phyloP scores from a whole-genome alignment of 78 protist genomes.

The Tieghemostelium lacteum region DNA sequence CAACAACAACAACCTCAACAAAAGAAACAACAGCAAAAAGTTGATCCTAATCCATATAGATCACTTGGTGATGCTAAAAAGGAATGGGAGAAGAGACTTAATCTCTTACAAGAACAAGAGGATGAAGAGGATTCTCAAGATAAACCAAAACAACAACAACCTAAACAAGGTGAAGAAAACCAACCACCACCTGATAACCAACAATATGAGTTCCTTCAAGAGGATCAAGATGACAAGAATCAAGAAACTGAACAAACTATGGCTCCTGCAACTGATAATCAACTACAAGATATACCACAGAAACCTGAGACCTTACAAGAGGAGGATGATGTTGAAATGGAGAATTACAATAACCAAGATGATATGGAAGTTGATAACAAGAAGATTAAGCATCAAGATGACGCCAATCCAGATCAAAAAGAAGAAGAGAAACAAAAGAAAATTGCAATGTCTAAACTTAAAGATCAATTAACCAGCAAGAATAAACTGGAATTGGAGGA shows the following conservation, averaged over 20 bases:
- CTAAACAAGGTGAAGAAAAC: conserved; percentile 11
- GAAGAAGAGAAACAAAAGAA: conserved; percentile 61
- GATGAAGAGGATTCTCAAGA: conserved; percentile 74
- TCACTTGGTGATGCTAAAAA: conserved; percentile 72
- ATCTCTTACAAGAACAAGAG: conserved; percentile 33
- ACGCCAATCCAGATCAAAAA: conserved; percentile 25
- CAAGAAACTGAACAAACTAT: conserved; percentile 62
- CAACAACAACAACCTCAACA: conserved; percentile 12
- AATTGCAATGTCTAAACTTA: conserved; percentile 60
- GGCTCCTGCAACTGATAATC: conserved; percentile 74
- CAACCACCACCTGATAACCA: conserved; percentile 77
- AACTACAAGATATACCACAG: conserved; percentile 31
- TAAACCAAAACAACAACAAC: conserved; percentile 75
- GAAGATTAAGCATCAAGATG: conserved; percentile 32
- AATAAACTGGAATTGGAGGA: conserved; percentile 55
- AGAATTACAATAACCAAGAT: conserved; percentile 19
- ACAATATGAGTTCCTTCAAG: conserved; percentile 53
- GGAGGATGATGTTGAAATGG: conserved; percentile 27
- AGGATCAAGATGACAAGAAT: conserved; percentile 30
- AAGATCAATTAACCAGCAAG: conserved; percentile 49
- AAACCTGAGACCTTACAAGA: conserved; percentile 3
- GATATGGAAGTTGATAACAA: conserved; percentile 51
- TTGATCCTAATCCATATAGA: conserved; percentile 78
- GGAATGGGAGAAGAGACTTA: conserved; percentile 79
- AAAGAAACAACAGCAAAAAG: conserved; percentile 13